These are phyloP conservation scores for Podila minutissima DNA, from an alignment of 192 early-diverging fungal genomes.

Conservation along the genomic window DNA sequence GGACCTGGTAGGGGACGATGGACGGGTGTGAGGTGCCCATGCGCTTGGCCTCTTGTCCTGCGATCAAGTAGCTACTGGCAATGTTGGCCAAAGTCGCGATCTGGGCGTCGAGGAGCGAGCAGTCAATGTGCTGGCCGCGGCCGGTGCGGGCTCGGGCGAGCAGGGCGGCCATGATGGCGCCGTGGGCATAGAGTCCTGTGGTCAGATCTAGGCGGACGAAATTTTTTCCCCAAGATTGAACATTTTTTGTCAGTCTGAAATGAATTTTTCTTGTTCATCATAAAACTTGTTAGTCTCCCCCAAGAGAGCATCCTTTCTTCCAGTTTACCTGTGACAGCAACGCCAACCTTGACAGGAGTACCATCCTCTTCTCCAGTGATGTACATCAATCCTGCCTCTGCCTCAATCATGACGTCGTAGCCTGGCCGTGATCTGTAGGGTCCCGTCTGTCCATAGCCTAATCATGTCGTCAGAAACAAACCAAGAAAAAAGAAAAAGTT, in stretches of 20 bases:
- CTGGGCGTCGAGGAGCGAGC: constrained; percentile 89
- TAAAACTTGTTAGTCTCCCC: too few relatives aligned
- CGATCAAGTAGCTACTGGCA: constrained; percentile 86
- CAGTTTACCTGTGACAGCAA: constrained; percentile 89
- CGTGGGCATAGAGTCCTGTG: constrained; percentile 85
- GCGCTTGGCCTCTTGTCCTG: constrained; percentile 79
- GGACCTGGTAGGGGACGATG: constrained; percentile 94
- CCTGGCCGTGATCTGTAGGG: constrained; percentile 81
- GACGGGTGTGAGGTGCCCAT: constrained; percentile 91
- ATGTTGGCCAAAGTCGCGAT: constrained; percentile 91
- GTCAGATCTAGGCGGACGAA: constrained; percentile 58
- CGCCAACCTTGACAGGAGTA: constrained; percentile 90
- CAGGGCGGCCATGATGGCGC: constrained; percentile 90
- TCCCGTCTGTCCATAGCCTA: constrained; percentile 86
- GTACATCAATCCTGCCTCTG: constrained; percentile 93
- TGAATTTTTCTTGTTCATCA: too few relatives aligned
- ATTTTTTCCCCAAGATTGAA: not conserved
- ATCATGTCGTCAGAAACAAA: too few relatives aligned
- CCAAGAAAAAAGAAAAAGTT: too few relatives aligned
- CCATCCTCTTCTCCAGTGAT: constrained; percentile 90
- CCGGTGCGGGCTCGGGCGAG: constrained; percentile 71
- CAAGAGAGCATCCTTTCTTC: too few relatives aligned
- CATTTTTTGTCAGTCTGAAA: constrained; percentile 9
- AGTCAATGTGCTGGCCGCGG: constrained; percentile 88
- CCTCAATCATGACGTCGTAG: constrained; percentile 89